These are phyloP conservation scores for Pseudogymnoascus sp. DNA, from an alignment of 2,329 filamentous ascomycete genomes.

Conservation along the genomic window DNA sequence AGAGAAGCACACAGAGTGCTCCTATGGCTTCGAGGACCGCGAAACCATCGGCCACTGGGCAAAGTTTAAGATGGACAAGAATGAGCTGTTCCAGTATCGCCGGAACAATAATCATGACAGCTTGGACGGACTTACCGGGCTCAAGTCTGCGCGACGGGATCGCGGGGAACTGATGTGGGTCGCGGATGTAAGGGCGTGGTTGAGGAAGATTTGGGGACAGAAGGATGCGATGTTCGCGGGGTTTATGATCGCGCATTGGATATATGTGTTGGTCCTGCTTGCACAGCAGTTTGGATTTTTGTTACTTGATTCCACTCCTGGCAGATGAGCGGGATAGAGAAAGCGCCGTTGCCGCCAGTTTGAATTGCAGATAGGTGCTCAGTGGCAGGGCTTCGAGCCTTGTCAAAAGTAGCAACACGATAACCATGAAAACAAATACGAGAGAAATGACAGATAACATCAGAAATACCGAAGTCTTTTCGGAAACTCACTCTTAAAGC, in stretches of 20 bases:
- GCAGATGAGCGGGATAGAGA: neutral
- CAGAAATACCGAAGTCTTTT: neutral
- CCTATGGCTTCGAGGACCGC: constrained; percentile 43
- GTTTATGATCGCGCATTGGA: constrained; percentile 9
- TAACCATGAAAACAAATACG: neutral
- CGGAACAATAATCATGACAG: constrained; percentile 46
- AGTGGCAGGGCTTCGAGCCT: too few species aligned
- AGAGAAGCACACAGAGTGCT: constrained; percentile 15
- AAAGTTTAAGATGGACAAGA: constrained; percentile 40
- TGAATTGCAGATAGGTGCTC: neutral
- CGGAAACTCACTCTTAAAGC: neutral
- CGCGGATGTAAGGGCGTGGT: constrained; percentile 28
- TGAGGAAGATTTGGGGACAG: constrained; percentile 15
- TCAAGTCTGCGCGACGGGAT: constrained; percentile 44
- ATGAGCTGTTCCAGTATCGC: constrained; percentile 49
- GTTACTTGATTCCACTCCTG: neutral
- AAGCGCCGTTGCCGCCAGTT: neutral
- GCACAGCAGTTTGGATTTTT: neutral
- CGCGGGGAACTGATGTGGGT: constrained; percentile 41
- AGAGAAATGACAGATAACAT: neutral
- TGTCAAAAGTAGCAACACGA: neutral
- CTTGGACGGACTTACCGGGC: constrained; percentile 52
- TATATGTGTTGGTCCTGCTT: neutral
- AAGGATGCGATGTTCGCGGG: constrained; percentile 12
- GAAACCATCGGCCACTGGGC: constrained; percentile 49